Percentiles rank a stretch among this genome's conserved stretches.
These are phyloP conservation scores for Elasticomyces elasticus DNA, from an alignment of 495 filamentous ascomycete species.

Conservation along the genomic window DNA sequence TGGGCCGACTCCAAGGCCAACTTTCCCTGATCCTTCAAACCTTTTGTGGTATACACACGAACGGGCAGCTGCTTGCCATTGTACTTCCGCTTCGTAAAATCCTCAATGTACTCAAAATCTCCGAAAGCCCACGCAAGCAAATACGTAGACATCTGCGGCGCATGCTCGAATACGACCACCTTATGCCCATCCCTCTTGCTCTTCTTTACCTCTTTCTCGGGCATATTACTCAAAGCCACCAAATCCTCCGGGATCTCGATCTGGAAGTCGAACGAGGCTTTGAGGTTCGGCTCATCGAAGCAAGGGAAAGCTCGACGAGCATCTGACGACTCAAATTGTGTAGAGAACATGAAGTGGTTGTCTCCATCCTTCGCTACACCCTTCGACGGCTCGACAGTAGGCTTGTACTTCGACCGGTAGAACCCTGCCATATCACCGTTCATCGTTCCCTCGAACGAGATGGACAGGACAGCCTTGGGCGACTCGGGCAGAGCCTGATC, in stretches of 20 bases:
- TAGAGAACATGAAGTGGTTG: conserved; percentile 79
- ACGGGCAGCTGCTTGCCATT: conserved; percentile 84
- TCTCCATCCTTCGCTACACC: conserved; percentile 71
- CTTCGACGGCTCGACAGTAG: conserved; percentile 52
- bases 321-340: conserved; percentile 95
- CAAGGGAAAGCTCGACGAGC: conserved; percentile 90
- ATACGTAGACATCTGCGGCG: conserved; percentile 90
- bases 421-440: conserved; percentile 87
- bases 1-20: conserved; percentile 80
- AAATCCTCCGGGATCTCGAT: conserved; percentile 83
- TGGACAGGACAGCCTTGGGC: conserved; percentile 50
- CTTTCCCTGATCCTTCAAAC: conserved; percentile 75
- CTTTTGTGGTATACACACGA: conserved; percentile 86
- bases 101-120: conserved; percentile 93
- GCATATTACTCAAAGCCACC: conserved; percentile 90
- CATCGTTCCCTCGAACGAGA: conserved; percentile 76
- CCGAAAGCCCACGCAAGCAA: conserved; percentile 92
- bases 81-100: conserved; percentile 76
- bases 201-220: conserved; percentile 56
- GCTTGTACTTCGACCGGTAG: conserved; percentile 91
- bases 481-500: conserved; percentile 52
- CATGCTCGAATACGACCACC: conserved; percentile 71
- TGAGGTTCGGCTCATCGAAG: conserved; percentile 95
- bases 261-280: conserved; percentile 86
- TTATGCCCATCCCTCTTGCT: conserved; percentile 55